Base-by-base conservation (phyloP, 768 basidiomycete species). In the Phlegmacium glaucopus region DNA sequence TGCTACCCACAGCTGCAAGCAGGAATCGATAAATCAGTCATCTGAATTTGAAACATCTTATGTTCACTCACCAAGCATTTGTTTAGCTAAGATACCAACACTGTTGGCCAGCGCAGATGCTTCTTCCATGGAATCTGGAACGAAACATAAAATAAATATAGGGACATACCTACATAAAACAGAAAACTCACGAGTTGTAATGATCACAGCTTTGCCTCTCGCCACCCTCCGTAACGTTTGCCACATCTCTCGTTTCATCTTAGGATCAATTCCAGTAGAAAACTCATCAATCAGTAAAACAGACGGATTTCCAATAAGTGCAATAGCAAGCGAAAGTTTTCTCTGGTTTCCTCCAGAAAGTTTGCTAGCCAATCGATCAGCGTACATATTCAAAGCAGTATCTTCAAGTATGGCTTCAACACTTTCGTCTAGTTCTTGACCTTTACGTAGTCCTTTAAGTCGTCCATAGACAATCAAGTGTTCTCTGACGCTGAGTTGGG, bases 181-280 rank as follows among this genome's bases (percentile, higher is more conserved):
- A 44, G 28, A 17, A 29, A 26, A 72, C 80, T 45, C 47, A 83
- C 84, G 84, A 2, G 85, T 87, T 1, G 85, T 87, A 44, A 88
- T 80, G 28, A 87, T 71, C 7, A 87, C 77, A 4, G 83, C 83
- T 58, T 89, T 88, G 12, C 82, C 85, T 2, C 72, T 67, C 0
- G 83, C 76, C 4, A 87, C 82, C 22, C 73, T 76, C 45, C 82
- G 71, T 46, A 90, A 69, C 0, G 85, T 88, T 12, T 69, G 67
- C 89, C 89, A 90, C 83, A 90, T 88, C 26, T 90, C 85, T 29
- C 89, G 71, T 64, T 90, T 90, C 74, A 83, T 89, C 63, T 82
- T 87, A 6, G 87, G 84, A 59, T 90, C 89, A 40, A 90, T 80
- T 5, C 89, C 89, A 3, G 87, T 88, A 6, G 85, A 88, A 61